Evolutionary conservation across 176 grass and related monocot genomes (phyloP).

Genomic region (Carex kokanica): DNA sequence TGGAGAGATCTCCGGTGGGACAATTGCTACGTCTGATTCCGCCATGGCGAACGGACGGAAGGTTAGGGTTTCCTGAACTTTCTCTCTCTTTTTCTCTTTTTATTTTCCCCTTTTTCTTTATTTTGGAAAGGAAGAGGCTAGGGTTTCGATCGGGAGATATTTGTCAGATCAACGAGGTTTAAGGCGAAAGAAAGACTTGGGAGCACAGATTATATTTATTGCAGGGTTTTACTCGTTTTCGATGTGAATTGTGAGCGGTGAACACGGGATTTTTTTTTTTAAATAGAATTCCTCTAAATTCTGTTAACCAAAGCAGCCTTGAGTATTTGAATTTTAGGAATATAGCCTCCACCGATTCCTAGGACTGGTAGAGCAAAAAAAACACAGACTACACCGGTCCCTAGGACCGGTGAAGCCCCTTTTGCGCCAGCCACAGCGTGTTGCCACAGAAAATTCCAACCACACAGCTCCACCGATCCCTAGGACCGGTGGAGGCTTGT

Average conservation of each 20-base stretch:
- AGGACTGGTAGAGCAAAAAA: no score
- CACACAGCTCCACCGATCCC: no score
- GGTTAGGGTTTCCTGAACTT: constrained; percentile 62
- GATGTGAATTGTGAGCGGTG: not conserved
- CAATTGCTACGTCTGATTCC: constrained; percentile 39
- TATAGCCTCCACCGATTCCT: no score
- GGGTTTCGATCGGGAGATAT: constrained; percentile 16
- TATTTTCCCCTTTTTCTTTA: not conserved
- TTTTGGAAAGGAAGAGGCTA: constrained; percentile 15
- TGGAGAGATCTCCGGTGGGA: constrained; percentile 26
- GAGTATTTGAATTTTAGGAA: no score
- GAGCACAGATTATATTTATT: not conserved
- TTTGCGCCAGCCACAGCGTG: no score
- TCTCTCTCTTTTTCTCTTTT: not conserved
- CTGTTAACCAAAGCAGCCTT: no score
- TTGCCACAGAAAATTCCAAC: no score
- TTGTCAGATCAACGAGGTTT: constrained; percentile 13
- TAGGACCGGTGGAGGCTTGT: no score
- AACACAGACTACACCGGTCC: no score
- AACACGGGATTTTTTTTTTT: no score
- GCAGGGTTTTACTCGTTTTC: not conserved
- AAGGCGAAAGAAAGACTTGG: not conserved
- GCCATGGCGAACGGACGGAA: constrained; percentile 39
- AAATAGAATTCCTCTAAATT: no score
- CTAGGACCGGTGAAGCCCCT: no score